These are phyloP conservation scores for Alternaria sp. DNA, from an alignment of 2,329 filamentous ascomycete species.

Conservation along the genomic window DNA sequence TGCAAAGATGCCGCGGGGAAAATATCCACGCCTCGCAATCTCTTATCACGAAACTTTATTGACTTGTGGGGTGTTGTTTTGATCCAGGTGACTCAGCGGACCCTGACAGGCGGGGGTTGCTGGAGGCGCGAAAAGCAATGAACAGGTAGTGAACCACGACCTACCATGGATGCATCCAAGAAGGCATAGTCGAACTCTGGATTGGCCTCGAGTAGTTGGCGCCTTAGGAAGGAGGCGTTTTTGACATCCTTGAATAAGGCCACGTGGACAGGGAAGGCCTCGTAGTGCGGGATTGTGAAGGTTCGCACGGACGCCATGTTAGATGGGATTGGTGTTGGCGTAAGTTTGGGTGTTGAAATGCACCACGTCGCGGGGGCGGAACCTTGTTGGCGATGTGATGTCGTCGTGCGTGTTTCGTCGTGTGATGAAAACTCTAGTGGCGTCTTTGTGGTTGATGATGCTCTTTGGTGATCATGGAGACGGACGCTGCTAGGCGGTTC, in stretches of 20 bases:
- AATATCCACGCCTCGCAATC: not conserved
- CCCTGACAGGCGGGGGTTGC: not conserved
- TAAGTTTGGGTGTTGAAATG: slow-evolving; percentile 12
- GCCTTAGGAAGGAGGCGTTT: slow-evolving; percentile 79
- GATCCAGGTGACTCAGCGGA: not conserved
- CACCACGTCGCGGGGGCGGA: not conserved
- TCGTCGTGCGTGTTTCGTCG: not conserved
- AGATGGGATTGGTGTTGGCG: slow-evolving; percentile 5
- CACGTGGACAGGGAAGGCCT: slow-evolving; percentile 71
- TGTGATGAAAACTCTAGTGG: not conserved
- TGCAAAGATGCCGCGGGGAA: not conserved
- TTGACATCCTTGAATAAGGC: slow-evolving; percentile 76
- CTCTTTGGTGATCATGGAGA: not conserved
- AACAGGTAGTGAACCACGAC: slow-evolving; percentile 15
- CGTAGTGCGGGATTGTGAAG: slow-evolving; percentile 77
- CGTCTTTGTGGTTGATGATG: not conserved
- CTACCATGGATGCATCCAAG: slow-evolving; percentile 80
- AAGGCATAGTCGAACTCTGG: slow-evolving; percentile 90
- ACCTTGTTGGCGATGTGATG: not conserved
- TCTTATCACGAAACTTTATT: not conserved
- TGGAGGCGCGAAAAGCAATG: not conserved
- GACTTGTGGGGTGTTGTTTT: not conserved
- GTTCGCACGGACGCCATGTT: slow-evolving; percentile 66
- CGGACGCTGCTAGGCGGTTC: not conserved
- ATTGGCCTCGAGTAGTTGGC: slow-evolving; percentile 86